These are phyloP conservation scores for Oxyria digyna DNA, from an alignment of 148 eudicot genomes.

Conservation along the genomic window DNA sequence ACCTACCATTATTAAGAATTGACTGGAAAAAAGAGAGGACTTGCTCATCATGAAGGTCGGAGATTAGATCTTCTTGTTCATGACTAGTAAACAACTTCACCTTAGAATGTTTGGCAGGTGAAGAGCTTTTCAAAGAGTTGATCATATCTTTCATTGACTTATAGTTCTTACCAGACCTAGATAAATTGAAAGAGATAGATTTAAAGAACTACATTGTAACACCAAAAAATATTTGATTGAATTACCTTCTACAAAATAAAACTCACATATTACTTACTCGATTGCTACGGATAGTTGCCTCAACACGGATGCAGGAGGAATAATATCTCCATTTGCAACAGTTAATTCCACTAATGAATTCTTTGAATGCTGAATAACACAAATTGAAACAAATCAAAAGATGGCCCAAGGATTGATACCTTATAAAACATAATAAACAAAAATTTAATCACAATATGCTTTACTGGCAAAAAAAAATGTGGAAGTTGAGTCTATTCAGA, in stretches of 20 bases:
- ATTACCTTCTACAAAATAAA: neutral
- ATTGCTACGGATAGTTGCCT: slow-evolving; percentile 68
- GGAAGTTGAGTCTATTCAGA: neutral
- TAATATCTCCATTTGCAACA: slow-evolving; percentile 22
- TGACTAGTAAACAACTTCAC: slow-evolving; percentile 55
- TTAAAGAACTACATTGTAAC: neutral
- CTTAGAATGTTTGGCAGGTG: slow-evolving; percentile 77
- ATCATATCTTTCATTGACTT: slow-evolving; percentile 64
- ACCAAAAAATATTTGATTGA: neutral
- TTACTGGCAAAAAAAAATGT: neutral
- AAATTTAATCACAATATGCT: neutral
- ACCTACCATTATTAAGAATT: slow-evolving; percentile 63
- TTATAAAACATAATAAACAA: neutral
- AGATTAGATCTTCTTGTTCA: slow-evolving; percentile 45
- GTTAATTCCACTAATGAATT: neutral
- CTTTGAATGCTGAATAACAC: neutral
- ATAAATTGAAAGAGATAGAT: slow-evolving; percentile 5
- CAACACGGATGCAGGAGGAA: slow-evolving; percentile 49
- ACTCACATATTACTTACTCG: slow-evolving; percentile 86
- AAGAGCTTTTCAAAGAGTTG: slow-evolving; percentile 54
- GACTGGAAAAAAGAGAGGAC: slow-evolving; percentile 49
- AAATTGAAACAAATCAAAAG: neutral
- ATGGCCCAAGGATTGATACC: neutral
- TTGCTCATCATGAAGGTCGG: slow-evolving; percentile 58
- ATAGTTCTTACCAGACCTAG: slow-evolving; percentile 52